phyloP scores from a whole-genome alignment of 2,329 filamentous ascomycete genomes.

The Cladosporium sp. region DNA sequence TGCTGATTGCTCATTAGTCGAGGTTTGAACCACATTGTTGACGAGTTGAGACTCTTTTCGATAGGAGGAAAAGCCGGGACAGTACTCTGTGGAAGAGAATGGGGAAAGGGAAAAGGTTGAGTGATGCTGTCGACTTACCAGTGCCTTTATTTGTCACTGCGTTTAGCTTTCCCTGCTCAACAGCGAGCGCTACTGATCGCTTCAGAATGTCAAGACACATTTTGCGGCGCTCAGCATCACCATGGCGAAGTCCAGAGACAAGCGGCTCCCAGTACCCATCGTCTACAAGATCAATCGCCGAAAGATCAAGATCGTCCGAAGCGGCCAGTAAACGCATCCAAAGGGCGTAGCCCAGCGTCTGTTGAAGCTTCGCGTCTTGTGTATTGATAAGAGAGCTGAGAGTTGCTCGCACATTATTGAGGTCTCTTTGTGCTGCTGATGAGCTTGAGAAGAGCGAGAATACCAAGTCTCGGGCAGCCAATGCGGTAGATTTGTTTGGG shows the following conservation, averaged over 20 bases:
- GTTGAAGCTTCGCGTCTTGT: slow-evolving; percentile 6
- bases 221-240: slow-evolving; percentile 44
- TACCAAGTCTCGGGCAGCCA: slow-evolving; percentile 8
- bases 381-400: slow-evolving; percentile 3
- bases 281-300: slow-evolving; percentile 11
- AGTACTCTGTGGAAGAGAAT: too few species aligned
- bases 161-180: slow-evolving; percentile 11
- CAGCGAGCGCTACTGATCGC: slow-evolving; percentile 34
- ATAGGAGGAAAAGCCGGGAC: too few species aligned
- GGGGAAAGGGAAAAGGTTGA: not conserved
- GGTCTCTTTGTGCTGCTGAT: not conserved
- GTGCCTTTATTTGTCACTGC: slow-evolving; percentile 11
- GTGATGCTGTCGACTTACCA: slow-evolving; percentile 16
- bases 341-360: slow-evolving; percentile 22
- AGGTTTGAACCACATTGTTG: not conserved
- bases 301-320: slow-evolving; percentile 1
- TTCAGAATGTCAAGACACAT: slow-evolving; percentile 43
- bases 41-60: too few species aligned
- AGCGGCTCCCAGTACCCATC: slow-evolving; percentile 39
- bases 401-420: not conserved
- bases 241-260: slow-evolving; percentile 35
- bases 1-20: slow-evolving; percentile 13
- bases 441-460: slow-evolving; percentile 1
- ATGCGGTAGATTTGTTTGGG: not conserved
- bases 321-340: slow-evolving; percentile 25